phyloP scores from a whole-genome alignment of 257 asterid species.

The Ocimum tenuiflorum region DNA sequence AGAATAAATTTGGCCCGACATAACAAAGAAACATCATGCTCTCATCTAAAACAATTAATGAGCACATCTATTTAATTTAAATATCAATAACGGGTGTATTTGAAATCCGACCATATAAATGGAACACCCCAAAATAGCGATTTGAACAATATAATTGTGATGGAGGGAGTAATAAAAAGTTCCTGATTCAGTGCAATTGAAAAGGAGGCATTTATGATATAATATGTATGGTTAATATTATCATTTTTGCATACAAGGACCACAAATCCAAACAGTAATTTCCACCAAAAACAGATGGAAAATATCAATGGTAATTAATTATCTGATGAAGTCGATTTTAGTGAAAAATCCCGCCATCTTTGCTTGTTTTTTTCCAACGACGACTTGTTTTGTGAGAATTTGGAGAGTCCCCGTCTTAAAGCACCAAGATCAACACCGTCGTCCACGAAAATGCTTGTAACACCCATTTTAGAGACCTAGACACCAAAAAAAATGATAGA shows the following conservation, averaged over 20 bases:
- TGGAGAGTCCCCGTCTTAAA: conserved; percentile 29
- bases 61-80: background rate
- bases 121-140: no score
- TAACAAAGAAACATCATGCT: background rate
- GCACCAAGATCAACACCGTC: conserved; percentile 35
- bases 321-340: conserved; percentile 26
- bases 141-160: no score
- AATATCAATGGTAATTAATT: background rate
- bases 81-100: no score
- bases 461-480: conserved; percentile 37
- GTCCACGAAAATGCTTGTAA: conserved; percentile 34
- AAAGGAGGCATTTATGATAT: no score
- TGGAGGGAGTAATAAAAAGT: no score
- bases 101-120: no score
- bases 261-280: background rate
- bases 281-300: background rate
- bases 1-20: conserved; percentile 87
- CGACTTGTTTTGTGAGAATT: conserved; percentile 20
- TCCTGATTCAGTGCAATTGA: no score
- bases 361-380: conserved; percentile 34
- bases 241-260: background rate
- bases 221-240: background rate
- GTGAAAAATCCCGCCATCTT: conserved; percentile 31
- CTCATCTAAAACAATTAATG: background rate
- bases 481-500: background rate